Evolutionary conservation across 1,284 basidiomycete species (phyloP).

Genomic region (Volvariella surrecta): DNA sequence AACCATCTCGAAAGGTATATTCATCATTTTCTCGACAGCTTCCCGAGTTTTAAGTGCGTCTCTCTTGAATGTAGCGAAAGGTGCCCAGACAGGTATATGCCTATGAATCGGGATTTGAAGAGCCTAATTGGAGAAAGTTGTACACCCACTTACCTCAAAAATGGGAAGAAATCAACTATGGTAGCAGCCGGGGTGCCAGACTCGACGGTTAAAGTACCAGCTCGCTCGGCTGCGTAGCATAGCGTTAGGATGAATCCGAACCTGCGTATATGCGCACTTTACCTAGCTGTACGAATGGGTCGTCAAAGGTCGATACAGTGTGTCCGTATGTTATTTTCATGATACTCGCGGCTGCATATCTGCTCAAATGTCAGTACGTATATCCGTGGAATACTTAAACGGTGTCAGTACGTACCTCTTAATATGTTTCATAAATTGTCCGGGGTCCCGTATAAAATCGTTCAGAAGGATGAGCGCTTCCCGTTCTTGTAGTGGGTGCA

Average conservation of each 20-base stretch:
- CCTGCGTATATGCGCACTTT: slow-evolving; percentile 11
- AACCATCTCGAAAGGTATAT: slow-evolving; percentile 45
- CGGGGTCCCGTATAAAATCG: slow-evolving; percentile 27
- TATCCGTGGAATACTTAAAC: no score
- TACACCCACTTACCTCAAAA: slow-evolving; percentile 26
- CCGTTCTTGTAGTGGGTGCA: slow-evolving; percentile 32
- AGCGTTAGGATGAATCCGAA: slow-evolving; percentile 16
- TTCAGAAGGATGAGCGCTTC: slow-evolving; percentile 31
- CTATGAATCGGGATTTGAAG: slow-evolving; percentile 15
- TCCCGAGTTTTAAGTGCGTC: slow-evolving; percentile 34
- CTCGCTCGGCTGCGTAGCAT: slow-evolving; percentile 34
- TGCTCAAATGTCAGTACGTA: slow-evolving; percentile 11
- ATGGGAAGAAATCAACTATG: slow-evolving; percentile 48
- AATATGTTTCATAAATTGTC: slow-evolving; percentile 30
- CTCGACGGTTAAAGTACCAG: slow-evolving; percentile 37
- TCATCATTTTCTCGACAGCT: slow-evolving; percentile 37
- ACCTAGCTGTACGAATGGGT: slow-evolving; percentile 32
- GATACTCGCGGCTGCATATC: slow-evolving; percentile 38
- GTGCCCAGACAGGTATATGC: slow-evolving; percentile 47
- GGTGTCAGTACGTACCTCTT: slow-evolving; percentile 21
- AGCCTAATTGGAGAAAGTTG: not conserved
- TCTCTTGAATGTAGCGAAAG: slow-evolving; percentile 47
- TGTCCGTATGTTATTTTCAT: slow-evolving; percentile 39
- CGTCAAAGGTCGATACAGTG: slow-evolving; percentile 31
- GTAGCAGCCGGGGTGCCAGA: slow-evolving; percentile 43